phyloP scores from a whole-genome alignment of 352 stramenopile species.

The Globisporangium barbulae region DNA sequence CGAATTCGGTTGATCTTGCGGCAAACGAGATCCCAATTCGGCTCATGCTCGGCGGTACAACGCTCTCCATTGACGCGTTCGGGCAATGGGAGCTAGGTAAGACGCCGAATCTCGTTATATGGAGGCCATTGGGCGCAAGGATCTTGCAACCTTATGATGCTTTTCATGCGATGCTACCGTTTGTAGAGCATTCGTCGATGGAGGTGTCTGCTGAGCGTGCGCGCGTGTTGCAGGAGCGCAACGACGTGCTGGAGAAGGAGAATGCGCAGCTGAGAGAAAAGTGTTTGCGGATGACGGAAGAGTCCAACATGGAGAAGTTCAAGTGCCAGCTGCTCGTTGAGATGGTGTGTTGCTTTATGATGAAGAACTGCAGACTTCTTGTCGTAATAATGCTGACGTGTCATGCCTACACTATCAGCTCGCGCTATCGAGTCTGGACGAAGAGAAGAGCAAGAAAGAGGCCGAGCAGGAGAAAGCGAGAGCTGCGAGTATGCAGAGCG shows the following conservation, averaged over 20 bases:
- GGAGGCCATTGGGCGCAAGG: background rate
- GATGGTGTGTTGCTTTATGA: slow-evolving; percentile 43
- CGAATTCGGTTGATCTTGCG: slow-evolving; percentile 13
- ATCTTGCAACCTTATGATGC: background rate
- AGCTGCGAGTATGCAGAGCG: slow-evolving; percentile 48
- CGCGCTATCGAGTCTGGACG: slow-evolving; percentile 76
- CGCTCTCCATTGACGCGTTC: slow-evolving; percentile 34
- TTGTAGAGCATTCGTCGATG: slow-evolving; percentile 55
- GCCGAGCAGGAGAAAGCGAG: slow-evolving; percentile 63
- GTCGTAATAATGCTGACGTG: background rate
- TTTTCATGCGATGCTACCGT: background rate
- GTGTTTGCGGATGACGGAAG: slow-evolving; percentile 58
- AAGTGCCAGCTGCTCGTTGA: slow-evolving; percentile 86
- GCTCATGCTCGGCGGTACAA: slow-evolving; percentile 51
- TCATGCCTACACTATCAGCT: slow-evolving; percentile 32
- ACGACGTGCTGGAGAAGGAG: slow-evolving; percentile 49
- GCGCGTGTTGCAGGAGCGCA: slow-evolving; percentile 36
- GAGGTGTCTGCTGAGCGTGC: slow-evolving; percentile 35
- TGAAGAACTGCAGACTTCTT: no score
- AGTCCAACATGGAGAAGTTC: slow-evolving; percentile 88
- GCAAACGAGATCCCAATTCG: slow-evolving; percentile 55
- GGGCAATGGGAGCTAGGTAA: slow-evolving; percentile 73
- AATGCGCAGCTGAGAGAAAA: slow-evolving; percentile 59
- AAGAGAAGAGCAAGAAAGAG: slow-evolving; percentile 60
- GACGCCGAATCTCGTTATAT: background rate